Evolutionary conservation across 768 basidiomycete species (phyloP), one percentile per base, ranked within the genome.

Genomic region (Amylocystis lapponica): DNA sequence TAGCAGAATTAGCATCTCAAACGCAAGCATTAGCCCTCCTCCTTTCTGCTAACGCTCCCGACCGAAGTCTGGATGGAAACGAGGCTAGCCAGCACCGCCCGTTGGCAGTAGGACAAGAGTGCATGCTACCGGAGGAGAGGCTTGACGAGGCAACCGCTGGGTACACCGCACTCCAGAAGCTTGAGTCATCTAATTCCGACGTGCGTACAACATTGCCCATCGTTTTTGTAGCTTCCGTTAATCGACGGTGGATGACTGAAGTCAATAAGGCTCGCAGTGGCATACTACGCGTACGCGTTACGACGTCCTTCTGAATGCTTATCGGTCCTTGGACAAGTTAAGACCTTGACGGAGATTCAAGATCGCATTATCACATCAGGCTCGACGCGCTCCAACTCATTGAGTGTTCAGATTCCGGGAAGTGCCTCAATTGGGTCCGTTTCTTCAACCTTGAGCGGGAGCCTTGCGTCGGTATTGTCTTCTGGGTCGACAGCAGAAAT

Each of bases 251-350:
- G 26, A 9, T n/a, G 16, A 19, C 21, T 37, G 22, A 52, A 92
- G 88, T 80, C 81, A 10, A 68, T 86, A 13, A 67, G 74, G 49
- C 70, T 88, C 45, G 72, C 78, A 0, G 66, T 88, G 37, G 88
- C 87, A 2, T 90, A 89, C 61, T 85, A 86, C 55, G 79, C 82
- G 3, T 90, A 87, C 61, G 87, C 90, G 0, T 61, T 90, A 6
- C 79, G 81, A 21, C 69, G 75, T 20, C 81, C 81, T 14, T 61
- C 68, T 2, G 75, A 79, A 43, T 90, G 86, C 45, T 64, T 94
- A 12, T 52, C 65, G 3, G 69, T 83, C 51, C 68, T 89, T 3
- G 57, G 60, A 17, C 68, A 72, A 51, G 74, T 86, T 5, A 72
- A 75, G 9, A 69, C 78, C 39, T 61, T 84, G 21, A 46, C 70